phyloP scores from a whole-genome alignment of 2,329 filamentous ascomycete genomes.

The Penicillium sclerotiorum region DNA sequence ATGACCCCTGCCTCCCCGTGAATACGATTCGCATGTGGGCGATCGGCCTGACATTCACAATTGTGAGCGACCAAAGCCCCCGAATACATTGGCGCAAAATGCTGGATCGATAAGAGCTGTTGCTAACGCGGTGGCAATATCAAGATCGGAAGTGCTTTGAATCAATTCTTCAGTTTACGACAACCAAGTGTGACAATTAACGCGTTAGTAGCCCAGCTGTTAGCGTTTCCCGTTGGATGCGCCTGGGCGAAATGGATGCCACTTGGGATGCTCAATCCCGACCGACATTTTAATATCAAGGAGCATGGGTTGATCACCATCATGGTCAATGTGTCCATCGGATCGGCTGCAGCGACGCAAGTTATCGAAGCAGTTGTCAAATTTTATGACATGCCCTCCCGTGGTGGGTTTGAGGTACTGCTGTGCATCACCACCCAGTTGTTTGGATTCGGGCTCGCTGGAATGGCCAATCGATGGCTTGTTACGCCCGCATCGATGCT shows the following conservation, averaged over 20 bases:
- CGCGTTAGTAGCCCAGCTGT: constrained; percentile 44
- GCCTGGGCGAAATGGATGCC: constrained; percentile 42
- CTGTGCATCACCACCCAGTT: constrained; percentile 64
- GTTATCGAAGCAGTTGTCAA: constrained; percentile 43
- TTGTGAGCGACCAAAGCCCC: constrained; percentile 27
- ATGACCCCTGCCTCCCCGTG: constrained; percentile 35
- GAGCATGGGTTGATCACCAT: constrained; percentile 50
- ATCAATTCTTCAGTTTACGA: constrained; percentile 43
- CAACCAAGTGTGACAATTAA: constrained; percentile 45
- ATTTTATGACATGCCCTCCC: constrained; percentile 61
- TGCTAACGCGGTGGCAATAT: too few relatives aligned
- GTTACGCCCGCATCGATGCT: constrained; percentile 64
- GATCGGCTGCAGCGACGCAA: constrained; percentile 45
- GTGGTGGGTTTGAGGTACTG: constrained; percentile 63
- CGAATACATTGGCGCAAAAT: too few relatives aligned
- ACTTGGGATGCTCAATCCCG: constrained; percentile 47
- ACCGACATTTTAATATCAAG: constrained; percentile 43
- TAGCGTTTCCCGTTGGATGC: constrained; percentile 49
- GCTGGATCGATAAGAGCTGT: too few relatives aligned
- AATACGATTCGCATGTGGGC: constrained; percentile 43
- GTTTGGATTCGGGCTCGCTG: constrained; percentile 66
- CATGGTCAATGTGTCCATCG: constrained; percentile 52
- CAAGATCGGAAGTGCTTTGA: constrained; percentile 13
- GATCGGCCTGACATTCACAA: constrained; percentile 42
- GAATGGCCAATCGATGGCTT: constrained; percentile 62